Percentiles rank a stretch among this genome's conserved stretches.
phyloP scores from a whole-genome alignment of 768 basidiomycete species.

The Hygrophoropsis aurantiaca region DNA sequence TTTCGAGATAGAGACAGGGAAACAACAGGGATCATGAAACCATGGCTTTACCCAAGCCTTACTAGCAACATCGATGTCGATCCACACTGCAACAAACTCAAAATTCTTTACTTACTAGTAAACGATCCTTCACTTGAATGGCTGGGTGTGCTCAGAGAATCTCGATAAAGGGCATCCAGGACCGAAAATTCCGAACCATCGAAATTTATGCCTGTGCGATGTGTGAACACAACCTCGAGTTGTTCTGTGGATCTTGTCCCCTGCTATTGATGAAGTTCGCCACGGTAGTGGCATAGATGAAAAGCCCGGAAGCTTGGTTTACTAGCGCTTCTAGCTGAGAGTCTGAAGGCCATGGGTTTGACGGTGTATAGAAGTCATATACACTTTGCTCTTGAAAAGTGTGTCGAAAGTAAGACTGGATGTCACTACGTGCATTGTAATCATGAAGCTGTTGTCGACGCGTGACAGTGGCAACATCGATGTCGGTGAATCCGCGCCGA shows the following conservation, averaged over 20 bases:
- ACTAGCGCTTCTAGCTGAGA: constrained; percentile 20
- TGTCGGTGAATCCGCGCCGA: constrained; percentile 13
- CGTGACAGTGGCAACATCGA: constrained; percentile 10
- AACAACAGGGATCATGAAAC: too few relatives aligned
- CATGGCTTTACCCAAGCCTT: too few relatives aligned
- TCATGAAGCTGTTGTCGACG: constrained; percentile 15
- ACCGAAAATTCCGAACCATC: constrained; percentile 12
- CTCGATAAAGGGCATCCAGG: constrained; percentile 13
- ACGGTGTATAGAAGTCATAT: constrained; percentile 9
- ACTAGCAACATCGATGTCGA: too few relatives aligned
- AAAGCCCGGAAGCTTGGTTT: constrained; percentile 18
- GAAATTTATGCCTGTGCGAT: constrained; percentile 4
- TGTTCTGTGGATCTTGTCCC: constrained; percentile 15
- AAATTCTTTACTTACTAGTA: too few relatives aligned
- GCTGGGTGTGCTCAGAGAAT: constrained; percentile 9
- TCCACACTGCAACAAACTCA: too few relatives aligned
- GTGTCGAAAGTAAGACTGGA: constrained; percentile 17
- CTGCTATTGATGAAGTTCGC: constrained; percentile 21
- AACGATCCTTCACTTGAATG: too few relatives aligned
- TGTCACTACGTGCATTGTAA: constrained; percentile 19
- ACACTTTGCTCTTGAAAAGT: constrained; percentile 14
- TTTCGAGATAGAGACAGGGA: too few relatives aligned
- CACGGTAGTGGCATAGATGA: constrained; percentile 27
- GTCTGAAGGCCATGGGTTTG: constrained; percentile 23
- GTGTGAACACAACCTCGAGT: constrained; percentile 12